phyloP scores from a whole-genome alignment of 345 rosid species.

The Lumnitzera littorea region DNA sequence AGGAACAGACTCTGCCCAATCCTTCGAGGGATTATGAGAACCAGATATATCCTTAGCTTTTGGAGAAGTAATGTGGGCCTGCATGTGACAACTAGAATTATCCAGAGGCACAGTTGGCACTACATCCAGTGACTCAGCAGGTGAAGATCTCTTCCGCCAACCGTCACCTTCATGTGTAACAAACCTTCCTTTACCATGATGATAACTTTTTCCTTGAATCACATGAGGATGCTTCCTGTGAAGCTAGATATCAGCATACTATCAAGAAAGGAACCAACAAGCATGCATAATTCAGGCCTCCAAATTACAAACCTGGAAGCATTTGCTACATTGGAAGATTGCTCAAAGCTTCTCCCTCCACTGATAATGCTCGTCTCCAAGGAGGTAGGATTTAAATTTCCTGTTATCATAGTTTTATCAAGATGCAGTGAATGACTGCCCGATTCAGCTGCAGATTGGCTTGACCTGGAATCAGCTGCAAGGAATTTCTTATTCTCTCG shows the following conservation, averaged over 20 bases:
- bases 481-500: slow-evolving; percentile 32
- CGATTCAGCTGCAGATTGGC: slow-evolving; percentile 29
- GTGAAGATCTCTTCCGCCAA: slow-evolving; percentile 37
- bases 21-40: slow-evolving; percentile 24
- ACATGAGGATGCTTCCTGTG: slow-evolving; percentile 65
- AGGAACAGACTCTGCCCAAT: slow-evolving; percentile 32
- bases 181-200: slow-evolving; percentile 48
- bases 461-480: slow-evolving; percentile 21
- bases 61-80: slow-evolving; percentile 19
- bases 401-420: slow-evolving; percentile 25
- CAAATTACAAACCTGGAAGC: slow-evolving; percentile 49
- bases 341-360: slow-evolving; percentile 33
- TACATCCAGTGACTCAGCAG: slow-evolving; percentile 24
- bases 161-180: slow-evolving; percentile 48
- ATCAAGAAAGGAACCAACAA: slow-evolving; percentile 19
- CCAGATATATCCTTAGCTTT: slow-evolving; percentile 30
- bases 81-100: slow-evolving; percentile 28
- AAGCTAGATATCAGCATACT: slow-evolving; percentile 25
- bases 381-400: slow-evolving; percentile 21
- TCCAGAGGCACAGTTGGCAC: slow-evolving; percentile 28
- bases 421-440: slow-evolving; percentile 20
- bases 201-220: slow-evolving; percentile 44
- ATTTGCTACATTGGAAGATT: slow-evolving; percentile 25
- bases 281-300: slow-evolving; percentile 8
- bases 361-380: slow-evolving; percentile 29